Conservation (phyloP, 441 rosid genomes). For the Melastoma candidum region DNA sequence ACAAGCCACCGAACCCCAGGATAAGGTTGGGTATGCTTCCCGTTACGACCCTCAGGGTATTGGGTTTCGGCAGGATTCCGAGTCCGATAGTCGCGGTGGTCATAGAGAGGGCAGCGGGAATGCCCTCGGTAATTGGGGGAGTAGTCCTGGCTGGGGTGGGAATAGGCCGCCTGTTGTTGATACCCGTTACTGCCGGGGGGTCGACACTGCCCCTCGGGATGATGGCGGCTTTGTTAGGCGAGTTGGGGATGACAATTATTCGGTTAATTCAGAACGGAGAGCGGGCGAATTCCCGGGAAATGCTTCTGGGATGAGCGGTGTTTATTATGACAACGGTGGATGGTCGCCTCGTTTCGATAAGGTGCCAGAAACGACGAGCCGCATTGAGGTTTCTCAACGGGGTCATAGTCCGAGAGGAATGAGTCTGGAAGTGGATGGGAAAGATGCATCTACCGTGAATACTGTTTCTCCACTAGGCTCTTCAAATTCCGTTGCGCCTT, state of each 20-base stretch:
- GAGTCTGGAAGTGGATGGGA: background rate
- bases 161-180: no score
- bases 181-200: no score
- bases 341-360: no score
- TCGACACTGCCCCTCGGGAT: background rate
- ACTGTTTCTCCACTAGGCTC: conserved; percentile 2
- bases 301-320: background rate
- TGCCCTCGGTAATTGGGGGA: conserved; percentile 1
- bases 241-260: conserved; percentile 4
- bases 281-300: conserved; percentile 5
- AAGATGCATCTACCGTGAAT: background rate
- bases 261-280: conserved; percentile 7
- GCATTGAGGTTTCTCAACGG: no score
- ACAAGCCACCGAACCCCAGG: conserved; percentile 28
- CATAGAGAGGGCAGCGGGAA: conserved; percentile 23
- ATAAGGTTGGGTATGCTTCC: conserved; percentile 9
- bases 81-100: background rate
- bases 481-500: background rate
- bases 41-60: conserved; percentile 9
- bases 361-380: no score
- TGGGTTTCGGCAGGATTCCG: conserved; percentile 5
- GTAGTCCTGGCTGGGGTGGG: no score
- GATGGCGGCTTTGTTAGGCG: conserved; percentile 10
- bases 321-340: conserved; percentile 1
- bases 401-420: no score